Conservation (phyloP, 148 eudicot genomes). For the Rhododendron henanense region DNA sequence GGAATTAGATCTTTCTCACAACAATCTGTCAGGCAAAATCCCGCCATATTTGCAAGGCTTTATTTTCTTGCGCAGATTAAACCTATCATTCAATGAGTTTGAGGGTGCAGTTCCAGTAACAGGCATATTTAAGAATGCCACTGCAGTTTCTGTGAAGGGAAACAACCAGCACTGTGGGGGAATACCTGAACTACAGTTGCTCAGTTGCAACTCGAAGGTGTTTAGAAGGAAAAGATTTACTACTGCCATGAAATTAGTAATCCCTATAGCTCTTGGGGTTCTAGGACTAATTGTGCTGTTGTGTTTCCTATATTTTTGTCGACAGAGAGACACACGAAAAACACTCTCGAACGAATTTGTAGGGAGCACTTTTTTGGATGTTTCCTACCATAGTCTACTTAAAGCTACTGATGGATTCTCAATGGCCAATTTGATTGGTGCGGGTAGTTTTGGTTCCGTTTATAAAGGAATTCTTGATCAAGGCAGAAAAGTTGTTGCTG, state of each 20-base stretch:
- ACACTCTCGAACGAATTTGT: no score
- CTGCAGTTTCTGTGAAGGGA: constrained; percentile 22
- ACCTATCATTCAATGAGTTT: constrained; percentile 33
- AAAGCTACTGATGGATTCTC: constrained; percentile 29
- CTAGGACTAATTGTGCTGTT: background rate
- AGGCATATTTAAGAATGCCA: constrained; percentile 33
- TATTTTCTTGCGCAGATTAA: constrained; percentile 4
- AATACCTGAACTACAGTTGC: constrained; percentile 26
- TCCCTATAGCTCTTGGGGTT: background rate
- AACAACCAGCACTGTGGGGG: constrained; percentile 39
- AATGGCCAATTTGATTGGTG: no score
- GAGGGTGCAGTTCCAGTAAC: constrained; percentile 31
- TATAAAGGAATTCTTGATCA: background rate
- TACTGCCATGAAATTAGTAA: background rate
- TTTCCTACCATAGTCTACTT: constrained; percentile 3
- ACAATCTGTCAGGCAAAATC: constrained; percentile 35
- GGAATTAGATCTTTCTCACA: constrained; percentile 37
- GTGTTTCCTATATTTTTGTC: background rate
- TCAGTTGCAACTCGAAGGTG: no score
- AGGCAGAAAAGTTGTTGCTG: constrained; percentile 9
- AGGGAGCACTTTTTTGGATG: no score
- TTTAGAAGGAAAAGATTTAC: no score
- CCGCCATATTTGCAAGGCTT: constrained; percentile 26
- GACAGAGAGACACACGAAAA: background rate
- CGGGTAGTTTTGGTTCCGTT: no score